Base-by-base conservation (phyloP, 306 rosid species). In the Sicyos edulis region DNA sequence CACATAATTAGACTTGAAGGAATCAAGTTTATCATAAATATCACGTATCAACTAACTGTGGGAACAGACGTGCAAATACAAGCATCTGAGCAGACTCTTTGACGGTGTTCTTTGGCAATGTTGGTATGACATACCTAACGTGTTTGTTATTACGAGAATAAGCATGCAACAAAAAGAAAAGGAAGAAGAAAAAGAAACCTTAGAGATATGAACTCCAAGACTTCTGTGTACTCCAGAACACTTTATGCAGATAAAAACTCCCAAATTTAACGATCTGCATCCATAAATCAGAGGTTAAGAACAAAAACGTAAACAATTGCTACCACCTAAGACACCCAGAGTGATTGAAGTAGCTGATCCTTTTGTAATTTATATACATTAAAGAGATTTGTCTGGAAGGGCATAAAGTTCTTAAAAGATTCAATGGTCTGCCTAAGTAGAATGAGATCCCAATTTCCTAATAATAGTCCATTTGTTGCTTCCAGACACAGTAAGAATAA, bases 171-270 rank as follows among this genome's bases (percentile, higher is more conserved):
- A 50, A 20, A 3, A 20, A 45, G 15, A 69, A 10, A 50, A 47
- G 8, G 26, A n/a, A 64, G 19, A 32, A 32, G 52, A 59, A 59
- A 42, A 60, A 44, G 69, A 70, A 79, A 92, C 98, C 97, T 93
- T 90, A 63, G 98, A 84, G 78, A 93, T 80, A 78, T 93, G 98
- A 40, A 90, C 97, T 76, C 98, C 98, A 51, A 93, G 82, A 83
- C 91, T 93, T 86, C 98, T 83, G 77, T 93, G 98, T 74, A 93
- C 82, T 62, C 97, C 98, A 13, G 97, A 93, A 77, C 98, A 93
- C 88, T 90, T 90, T 77, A 93, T 93, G 78, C 98, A 93, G 61
- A 93, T 90, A 71, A 88, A 85, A 65, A 82, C 90, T 77, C 98
- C 97, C 26, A 90, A 80, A 79, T 61, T 93, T 73, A 90, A 73